Base-by-base conservation (phyloP, 371 early-diverging fungal genomes). In the Mortierella sp. region DNA sequence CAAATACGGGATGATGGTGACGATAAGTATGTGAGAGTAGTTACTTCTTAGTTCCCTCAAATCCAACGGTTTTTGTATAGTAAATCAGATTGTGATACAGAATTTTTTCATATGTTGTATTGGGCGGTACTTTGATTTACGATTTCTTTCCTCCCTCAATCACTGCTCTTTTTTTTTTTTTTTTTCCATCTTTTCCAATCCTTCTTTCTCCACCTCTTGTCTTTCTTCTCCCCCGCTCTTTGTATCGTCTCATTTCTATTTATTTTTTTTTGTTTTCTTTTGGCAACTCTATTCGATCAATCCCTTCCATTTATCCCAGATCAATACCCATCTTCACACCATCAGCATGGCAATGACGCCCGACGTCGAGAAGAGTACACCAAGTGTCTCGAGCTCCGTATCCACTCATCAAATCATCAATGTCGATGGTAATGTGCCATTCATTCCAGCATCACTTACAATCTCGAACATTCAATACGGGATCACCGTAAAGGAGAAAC, bases 361-460 rank as follows among this genome's bases (percentile, higher is more conserved):
- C 4, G 61, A 64, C 30, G 24, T 47, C 32, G 75, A 74, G 54
- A 74, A 79, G 75, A 49, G 35, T 47, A 49, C 76, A 1, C 11
- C 61, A 9, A 70, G 64, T 37, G 52, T 39, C 58, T 54, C 73
- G 24, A 68, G 68, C 69, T 73, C 73, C 16, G 24, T 20, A 55
- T 61, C 70, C 20, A 39, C 47, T 18, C 40, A 58, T n/a, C 54
- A 30, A 47, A 32, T 45, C 35, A 28, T 18, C 24, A 40, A 28
- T 5, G 24, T 37, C 10, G 70, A 70, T 20, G 32, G 51, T 16
- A 71, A 43, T 40, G 75, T 80, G 9, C 80, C 80, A 28, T 80
- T 80, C 59, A 68, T 80, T 26, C 80, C 80, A 55, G 80, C 80
- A 6, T 71, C 80, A 10, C 59, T 80, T 30, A 72, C 75, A 2